Evolutionary conservation across 2,329 filamentous ascomycete genomes (phyloP).

Genomic region (Botrytis galanthina): DNA sequence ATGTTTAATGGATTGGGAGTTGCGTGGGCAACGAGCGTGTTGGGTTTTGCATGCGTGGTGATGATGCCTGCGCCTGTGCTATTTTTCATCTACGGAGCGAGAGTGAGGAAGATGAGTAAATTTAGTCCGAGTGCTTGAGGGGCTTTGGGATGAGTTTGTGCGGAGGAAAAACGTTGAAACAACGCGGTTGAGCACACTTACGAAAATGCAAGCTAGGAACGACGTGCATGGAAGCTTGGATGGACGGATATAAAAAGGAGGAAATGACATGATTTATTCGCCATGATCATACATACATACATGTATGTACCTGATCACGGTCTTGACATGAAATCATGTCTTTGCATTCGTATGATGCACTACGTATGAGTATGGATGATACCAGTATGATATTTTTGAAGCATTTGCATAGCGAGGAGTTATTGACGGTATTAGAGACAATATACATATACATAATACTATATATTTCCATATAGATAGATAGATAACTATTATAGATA

Average conservation of each 20-base stretch:
- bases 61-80: constrained; percentile 10
- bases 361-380: not conserved
- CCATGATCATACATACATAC: not conserved
- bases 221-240: not conserved
- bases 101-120: constrained; percentile 45
- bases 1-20: constrained; percentile 44
- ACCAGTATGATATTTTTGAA: not conserved
- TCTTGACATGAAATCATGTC: not conserved
- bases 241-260: not conserved
- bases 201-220: not conserved
- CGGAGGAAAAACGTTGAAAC: not conserved
- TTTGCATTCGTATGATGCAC: not conserved
- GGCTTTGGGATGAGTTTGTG: not conserved
- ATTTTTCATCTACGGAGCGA: constrained; percentile 12
- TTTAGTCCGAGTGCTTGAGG: constrained; percentile 32
- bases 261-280: not conserved
- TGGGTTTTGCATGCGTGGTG: constrained; percentile 20
- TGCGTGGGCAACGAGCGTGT: constrained; percentile 42
- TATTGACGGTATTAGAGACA: not conserved
- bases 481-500: not conserved
- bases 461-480: not conserved
- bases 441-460: not conserved
- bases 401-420: constrained; percentile 1
- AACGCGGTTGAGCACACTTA: not conserved
- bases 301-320: not conserved